Evolutionary conservation across 352 stramenopile genomes (phyloP).

Genomic region (Aphanomyces invadans): DNA sequence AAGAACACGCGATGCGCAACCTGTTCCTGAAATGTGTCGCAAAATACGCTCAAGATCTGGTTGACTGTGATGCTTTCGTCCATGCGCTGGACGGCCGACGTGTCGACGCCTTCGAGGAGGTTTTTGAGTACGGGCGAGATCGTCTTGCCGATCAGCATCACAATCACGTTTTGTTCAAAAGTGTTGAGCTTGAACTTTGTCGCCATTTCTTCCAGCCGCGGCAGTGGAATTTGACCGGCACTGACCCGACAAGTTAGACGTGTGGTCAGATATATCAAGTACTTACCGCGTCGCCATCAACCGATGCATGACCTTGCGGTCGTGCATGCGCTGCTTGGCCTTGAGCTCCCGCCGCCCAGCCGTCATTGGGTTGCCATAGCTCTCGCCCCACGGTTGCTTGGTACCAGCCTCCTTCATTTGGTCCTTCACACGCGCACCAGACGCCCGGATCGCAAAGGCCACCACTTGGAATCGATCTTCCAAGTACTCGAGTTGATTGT

Average conservation of each 20-base stretch:
- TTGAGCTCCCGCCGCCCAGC: constrained; percentile 73
- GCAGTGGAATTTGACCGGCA: constrained; percentile 48
- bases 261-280: background rate
- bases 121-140: constrained; percentile 86
- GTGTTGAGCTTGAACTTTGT: constrained; percentile 75
- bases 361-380: constrained; percentile 36
- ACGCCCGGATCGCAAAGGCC: constrained; percentile 78
- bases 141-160: constrained; percentile 86
- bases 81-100: constrained; percentile 77
- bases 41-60: constrained; percentile 82
- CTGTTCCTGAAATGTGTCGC: constrained; percentile 83
- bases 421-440: constrained; percentile 75
- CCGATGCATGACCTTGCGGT: constrained; percentile 52
- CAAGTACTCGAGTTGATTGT: constrained; percentile 83
- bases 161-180: constrained; percentile 86
- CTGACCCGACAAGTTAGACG: background rate
- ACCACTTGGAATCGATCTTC: constrained; percentile 84
- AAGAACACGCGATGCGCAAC: constrained; percentile 81
- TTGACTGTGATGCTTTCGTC: constrained; percentile 87
- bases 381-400: constrained; percentile 73
- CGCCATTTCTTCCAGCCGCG: constrained; percentile 66
- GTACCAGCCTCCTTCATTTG: constrained; percentile 85
- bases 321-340: constrained; percentile 78
- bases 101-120: constrained; percentile 78
- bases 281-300: constrained; percentile 42